phyloP scores from a whole-genome alignment of 2,329 filamentous ascomycete species.

The Neofusicoccum ribis region DNA sequence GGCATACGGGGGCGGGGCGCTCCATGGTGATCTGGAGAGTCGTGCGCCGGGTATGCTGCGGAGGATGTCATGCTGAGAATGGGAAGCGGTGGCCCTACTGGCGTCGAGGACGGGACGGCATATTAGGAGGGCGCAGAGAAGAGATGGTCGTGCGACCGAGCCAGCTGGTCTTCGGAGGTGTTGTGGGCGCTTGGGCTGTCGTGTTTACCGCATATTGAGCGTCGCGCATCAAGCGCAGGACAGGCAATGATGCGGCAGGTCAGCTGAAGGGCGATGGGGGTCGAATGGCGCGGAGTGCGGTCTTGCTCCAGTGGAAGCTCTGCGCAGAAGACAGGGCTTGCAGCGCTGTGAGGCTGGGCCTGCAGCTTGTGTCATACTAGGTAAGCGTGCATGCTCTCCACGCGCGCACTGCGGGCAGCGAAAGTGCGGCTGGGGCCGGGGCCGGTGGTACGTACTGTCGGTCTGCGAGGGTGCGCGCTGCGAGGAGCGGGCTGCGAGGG shows the following conservation, averaged over 20 bases:
- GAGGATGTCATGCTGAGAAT: conserved; percentile 20
- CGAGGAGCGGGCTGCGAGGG: not conserved
- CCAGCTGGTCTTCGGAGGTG: conserved; percentile 19
- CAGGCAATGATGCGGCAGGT: conserved; percentile 22
- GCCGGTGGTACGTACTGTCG: conserved; percentile 9
- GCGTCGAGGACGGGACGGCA: conserved; percentile 19
- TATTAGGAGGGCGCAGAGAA: conserved; percentile 16
- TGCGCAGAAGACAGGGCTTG: conserved; percentile 16
- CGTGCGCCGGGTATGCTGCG: conserved; percentile 10
- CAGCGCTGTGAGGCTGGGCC: conserved; percentile 18
- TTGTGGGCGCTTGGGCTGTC: conserved; percentile 17
- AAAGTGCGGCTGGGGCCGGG: conserved; percentile 16
- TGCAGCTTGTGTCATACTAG: conserved; percentile 18
- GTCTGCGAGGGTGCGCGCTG: too few relatives aligned
- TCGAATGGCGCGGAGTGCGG: conserved; percentile 19
- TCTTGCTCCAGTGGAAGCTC: conserved; percentile 17
- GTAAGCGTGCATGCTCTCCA: conserved; percentile 21
- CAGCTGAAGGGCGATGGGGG: conserved; percentile 20
- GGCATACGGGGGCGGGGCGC: conserved; percentile 12
- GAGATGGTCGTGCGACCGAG: conserved; percentile 21
- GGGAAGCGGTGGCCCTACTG: conserved; percentile 18
- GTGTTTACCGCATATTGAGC: conserved; percentile 22
- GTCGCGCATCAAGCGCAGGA: conserved; percentile 21
- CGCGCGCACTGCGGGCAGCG: conserved; percentile 8
- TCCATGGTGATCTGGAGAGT: conserved; percentile 19